A percentile compares a stretch with the other conserved stretches of the same genome.
Conservation (phyloP, 2,329 filamentous ascomycete species). For the Nigrospora oryzae region DNA sequence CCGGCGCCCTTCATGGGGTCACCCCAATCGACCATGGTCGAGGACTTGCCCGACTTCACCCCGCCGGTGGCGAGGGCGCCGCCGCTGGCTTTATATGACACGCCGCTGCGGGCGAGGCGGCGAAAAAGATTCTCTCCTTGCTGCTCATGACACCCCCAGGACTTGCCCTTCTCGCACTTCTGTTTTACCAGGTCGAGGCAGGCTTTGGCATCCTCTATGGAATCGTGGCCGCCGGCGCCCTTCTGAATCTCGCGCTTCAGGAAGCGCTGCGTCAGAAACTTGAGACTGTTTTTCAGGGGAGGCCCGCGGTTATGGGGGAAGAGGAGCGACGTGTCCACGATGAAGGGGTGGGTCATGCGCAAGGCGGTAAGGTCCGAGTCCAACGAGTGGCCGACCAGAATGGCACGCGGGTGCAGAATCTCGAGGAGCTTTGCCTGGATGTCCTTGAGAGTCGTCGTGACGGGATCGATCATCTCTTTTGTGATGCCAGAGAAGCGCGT, state of each 20-base stretch:
- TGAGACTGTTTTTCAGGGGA: slow-evolving; percentile 83
- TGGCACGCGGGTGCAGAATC: slow-evolving; percentile 63
- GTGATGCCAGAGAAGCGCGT: slow-evolving; percentile 93
- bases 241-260: slow-evolving; percentile 83
- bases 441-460: slow-evolving; percentile 76
- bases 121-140: slow-evolving; percentile 85
- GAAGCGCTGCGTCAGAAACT: slow-evolving; percentile 82
- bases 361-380: slow-evolving; percentile 80
- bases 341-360: slow-evolving; percentile 80
- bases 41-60: slow-evolving; percentile 48
- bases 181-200: slow-evolving; percentile 90
- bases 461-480: slow-evolving; percentile 67
- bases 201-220: slow-evolving; percentile 83
- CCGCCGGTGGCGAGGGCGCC: slow-evolving; percentile 49
- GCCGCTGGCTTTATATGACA: slow-evolving; percentile 52
- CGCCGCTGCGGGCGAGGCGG: slow-evolving; percentile 59
- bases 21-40: slow-evolving; percentile 84
- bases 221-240: slow-evolving; percentile 66
- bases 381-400: slow-evolving; percentile 73
- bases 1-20: slow-evolving; percentile 56
- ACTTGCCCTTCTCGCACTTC: slow-evolving; percentile 87
- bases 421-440: slow-evolving; percentile 71
- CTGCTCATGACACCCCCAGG: slow-evolving; percentile 74
- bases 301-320: slow-evolving; percentile 87
- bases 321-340: slow-evolving; percentile 84